These are phyloP conservation scores for Ramichloridium luteum DNA, from an alignment of 2,329 filamentous ascomycete genomes.

Conservation along the genomic window DNA sequence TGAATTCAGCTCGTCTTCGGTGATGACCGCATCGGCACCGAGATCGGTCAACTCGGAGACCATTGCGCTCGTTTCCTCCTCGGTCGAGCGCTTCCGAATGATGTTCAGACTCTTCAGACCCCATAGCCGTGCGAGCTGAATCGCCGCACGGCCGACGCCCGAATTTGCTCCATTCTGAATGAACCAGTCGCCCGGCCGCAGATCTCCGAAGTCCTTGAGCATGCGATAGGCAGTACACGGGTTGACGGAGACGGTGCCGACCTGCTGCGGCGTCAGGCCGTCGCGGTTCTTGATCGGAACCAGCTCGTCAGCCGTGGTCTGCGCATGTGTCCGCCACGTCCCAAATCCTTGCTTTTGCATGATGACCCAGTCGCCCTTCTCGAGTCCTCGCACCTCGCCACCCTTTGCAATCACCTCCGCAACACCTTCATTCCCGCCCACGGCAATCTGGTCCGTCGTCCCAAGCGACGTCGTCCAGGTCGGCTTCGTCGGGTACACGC, in stretches of 20 bases:
- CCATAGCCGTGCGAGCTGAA: conserved; percentile 78
- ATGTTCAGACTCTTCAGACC: conserved; percentile 85
- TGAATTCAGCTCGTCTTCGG: conserved; percentile 47
- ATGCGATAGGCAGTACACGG: conserved; percentile 91
- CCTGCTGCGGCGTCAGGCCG: conserved; percentile 62
- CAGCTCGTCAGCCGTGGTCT: conserved; percentile 47
- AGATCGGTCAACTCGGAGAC: conserved; percentile 48
- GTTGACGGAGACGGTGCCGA: conserved; percentile 81
- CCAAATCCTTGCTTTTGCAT: conserved; percentile 73
- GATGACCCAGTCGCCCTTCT: conserved; percentile 85
- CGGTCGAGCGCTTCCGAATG: conserved; percentile 58
- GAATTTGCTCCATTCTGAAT: conserved; percentile 95
- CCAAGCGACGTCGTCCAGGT: conserved; percentile 64
- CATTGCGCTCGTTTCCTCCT: conserved; percentile 34
- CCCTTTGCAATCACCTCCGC: conserved; percentile 74
- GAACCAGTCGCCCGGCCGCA: conserved; percentile 76
- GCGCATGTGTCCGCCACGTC: conserved; percentile 87
- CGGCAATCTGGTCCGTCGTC: conserved; percentile 61
- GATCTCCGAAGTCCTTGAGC: conserved; percentile 62
- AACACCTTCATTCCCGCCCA: conserved; percentile 83
- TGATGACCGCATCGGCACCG: conserved; percentile 52
- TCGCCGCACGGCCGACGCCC: conserved; percentile 80
- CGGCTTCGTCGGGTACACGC: conserved; percentile 82
- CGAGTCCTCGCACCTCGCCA: conserved; percentile 46
- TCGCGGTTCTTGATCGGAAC: conserved; percentile 58